Conservation (phyloP, 2,329 filamentous ascomycete genomes). For the Trematosphaeria pertusa region DNA sequence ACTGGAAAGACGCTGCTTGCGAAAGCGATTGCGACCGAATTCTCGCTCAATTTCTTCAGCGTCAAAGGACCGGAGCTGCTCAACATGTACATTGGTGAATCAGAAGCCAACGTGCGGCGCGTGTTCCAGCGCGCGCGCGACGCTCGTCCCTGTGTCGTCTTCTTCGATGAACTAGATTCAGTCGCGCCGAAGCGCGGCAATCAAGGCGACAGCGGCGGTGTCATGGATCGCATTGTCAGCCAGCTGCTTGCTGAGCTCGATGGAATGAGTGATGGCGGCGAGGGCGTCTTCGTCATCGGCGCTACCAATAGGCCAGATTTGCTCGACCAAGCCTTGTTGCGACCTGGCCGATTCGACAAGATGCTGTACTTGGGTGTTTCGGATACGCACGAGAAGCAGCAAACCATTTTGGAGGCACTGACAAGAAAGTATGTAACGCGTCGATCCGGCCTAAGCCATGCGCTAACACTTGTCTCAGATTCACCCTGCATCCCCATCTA, state of each 20-base stretch:
- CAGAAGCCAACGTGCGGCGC: constrained; percentile 86
- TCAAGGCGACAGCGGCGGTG: constrained; percentile 94
- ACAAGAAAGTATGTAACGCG: constrained; percentile 80
- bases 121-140: constrained; percentile 89
- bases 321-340: constrained; percentile 85
- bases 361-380: constrained; percentile 97
- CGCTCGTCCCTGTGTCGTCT: constrained; percentile 86
- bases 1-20: constrained; percentile 93
- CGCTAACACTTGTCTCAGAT: constrained; percentile 61
- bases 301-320: constrained; percentile 95
- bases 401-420: constrained; percentile 90
- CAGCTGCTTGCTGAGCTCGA: constrained; percentile 94
- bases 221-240: constrained; percentile 97
- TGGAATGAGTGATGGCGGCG: constrained; percentile 94
- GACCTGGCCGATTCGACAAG: constrained; percentile 94
- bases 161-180: constrained; percentile 92
- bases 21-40: constrained; percentile 92
- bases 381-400: constrained; percentile 95
- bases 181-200: constrained; percentile 97
- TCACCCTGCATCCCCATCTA: constrained; percentile 80
- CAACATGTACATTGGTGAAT: constrained; percentile 97
- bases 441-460: not conserved
- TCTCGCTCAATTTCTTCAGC: constrained; percentile 92
- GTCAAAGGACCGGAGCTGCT: constrained; percentile 91
- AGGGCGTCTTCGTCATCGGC: constrained; percentile 90